phyloP scores from a whole-genome alignment of 2,329 filamentous ascomycete genomes.

The Diaporthe australafricana region DNA sequence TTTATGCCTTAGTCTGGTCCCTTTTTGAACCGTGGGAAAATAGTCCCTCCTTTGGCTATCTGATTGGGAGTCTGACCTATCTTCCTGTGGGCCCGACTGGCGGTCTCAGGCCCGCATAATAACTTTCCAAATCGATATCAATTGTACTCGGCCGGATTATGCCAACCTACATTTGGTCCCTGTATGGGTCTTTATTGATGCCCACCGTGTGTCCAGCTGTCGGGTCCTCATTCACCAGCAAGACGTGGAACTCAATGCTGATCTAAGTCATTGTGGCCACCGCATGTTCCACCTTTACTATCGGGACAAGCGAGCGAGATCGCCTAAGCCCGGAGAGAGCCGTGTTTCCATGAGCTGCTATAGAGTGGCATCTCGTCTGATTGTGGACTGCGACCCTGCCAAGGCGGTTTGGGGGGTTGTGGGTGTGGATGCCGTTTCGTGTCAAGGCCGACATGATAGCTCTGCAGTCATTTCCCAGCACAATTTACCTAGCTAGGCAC shows the following conservation, averaged over 20 bases:
- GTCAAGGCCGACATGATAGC: no score
- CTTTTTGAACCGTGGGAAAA: not conserved
- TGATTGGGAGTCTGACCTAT: constrained; percentile 13
- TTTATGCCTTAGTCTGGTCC: not conserved
- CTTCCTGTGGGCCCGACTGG: constrained; percentile 7
- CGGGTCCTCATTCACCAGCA: not conserved
- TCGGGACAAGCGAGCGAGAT: no score
- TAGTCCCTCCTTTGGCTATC: constrained; percentile 4
- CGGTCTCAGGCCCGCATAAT: not conserved
- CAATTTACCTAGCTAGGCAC: not conserved
- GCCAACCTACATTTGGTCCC: not conserved
- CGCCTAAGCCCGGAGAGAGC: no score
- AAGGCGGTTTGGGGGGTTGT: not conserved
- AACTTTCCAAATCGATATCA: not conserved
- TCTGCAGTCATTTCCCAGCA: not conserved
- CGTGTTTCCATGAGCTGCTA: not conserved
- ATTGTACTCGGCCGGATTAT: not conserved
- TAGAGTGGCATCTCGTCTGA: not conserved
- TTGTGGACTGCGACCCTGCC: not conserved
- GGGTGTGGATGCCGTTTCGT: not conserved
- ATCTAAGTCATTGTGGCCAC: not conserved
- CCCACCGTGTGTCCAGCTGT: not conserved
- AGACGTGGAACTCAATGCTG: not conserved
- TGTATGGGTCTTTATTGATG: not conserved
- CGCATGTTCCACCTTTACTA: not conserved